A percentile compares a stretch with the other conserved stretches of the same genome.
phyloP scores from a whole-genome alignment of 2,329 filamentous ascomycete genomes.

The Pezicula radicicola region DNA sequence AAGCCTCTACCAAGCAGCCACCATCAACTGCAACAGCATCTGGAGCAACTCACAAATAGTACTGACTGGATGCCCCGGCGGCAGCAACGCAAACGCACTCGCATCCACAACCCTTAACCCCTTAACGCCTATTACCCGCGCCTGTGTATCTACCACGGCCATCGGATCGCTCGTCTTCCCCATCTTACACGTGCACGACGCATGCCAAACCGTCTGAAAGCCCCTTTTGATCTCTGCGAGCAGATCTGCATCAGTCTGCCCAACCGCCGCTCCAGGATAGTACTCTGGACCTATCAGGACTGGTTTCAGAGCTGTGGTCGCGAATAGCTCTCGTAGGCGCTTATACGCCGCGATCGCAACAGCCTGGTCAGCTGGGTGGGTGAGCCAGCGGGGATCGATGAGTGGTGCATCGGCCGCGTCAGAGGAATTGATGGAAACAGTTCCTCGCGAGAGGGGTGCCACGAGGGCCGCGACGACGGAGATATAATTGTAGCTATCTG shows the following conservation, averaged over 20 bases:
- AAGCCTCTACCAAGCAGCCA: no score
- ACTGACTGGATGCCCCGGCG: no score
- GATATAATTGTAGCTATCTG: conserved; percentile 27
- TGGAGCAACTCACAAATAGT: no score
- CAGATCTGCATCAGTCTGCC: conserved; percentile 6
- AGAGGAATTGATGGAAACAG: conserved; percentile 32
- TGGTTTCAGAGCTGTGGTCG: neutral
- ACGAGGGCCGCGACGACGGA: conserved; percentile 30
- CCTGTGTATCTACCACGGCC: neutral
- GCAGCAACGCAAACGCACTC: no score
- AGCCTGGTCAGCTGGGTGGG: conserved; percentile 36
- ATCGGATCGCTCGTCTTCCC: conserved; percentile 27
- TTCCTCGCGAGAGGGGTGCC: conserved; percentile 37
- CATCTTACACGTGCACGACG: conserved; percentile 8
- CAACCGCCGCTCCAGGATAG: neutral
- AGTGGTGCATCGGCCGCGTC: conserved; percentile 32
- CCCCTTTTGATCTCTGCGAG: conserved; percentile 1
- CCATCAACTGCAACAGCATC: no score
- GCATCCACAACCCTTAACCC: no score
- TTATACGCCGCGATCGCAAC: conserved; percentile 38
- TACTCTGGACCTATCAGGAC: conserved; percentile 1
- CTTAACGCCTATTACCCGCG: conserved; percentile 46
- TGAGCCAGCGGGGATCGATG: conserved; percentile 44
- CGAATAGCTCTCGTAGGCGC: conserved; percentile 31
- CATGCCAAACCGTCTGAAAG: conserved; percentile 2